A percentile compares a stretch with the other conserved stretches of the same genome.
Evolutionary conservation across 1,139 yeast genomes (phyloP).

Genomic region (Sugiyamaella sp.): DNA sequence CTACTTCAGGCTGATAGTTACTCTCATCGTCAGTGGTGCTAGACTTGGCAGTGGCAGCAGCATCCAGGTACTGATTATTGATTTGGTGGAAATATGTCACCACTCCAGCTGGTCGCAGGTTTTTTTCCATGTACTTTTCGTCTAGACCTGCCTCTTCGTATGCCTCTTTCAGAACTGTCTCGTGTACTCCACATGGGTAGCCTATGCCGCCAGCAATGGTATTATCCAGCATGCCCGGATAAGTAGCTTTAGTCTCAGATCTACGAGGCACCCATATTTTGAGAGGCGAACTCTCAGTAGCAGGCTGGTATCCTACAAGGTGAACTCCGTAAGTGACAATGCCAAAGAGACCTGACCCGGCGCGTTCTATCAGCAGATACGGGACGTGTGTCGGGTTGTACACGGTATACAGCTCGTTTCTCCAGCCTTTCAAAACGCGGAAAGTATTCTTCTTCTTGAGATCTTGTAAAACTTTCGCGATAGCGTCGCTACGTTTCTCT

Average conservation of each 20-base stretch:
- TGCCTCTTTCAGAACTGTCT: conserved; percentile 83
- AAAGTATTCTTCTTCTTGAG: conserved; percentile 50
- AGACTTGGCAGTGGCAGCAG: neutral
- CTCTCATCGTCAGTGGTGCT: conserved; percentile 48
- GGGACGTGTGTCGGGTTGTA: conserved; percentile 58
- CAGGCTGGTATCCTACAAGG: conserved; percentile 67
- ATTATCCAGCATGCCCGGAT: conserved; percentile 89
- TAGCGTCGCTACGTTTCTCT: conserved; percentile 51
- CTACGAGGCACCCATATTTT: conserved; percentile 87
- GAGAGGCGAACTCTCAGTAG: conserved; percentile 47
- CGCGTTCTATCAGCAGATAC: conserved; percentile 74
- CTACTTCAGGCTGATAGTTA: conserved; percentile 85
- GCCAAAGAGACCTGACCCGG: conserved; percentile 80
- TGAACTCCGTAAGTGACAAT: conserved; percentile 91
- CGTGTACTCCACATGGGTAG: conserved; percentile 71
- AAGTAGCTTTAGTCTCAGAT: conserved; percentile 75
- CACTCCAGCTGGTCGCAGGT: conserved; percentile 61
- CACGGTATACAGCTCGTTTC: conserved; percentile 78
- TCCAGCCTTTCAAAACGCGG: conserved; percentile 71
- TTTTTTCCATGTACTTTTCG: conserved; percentile 51
- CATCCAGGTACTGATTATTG: conserved; percentile 24
- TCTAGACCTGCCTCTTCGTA: conserved; percentile 87
- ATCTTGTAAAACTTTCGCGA: conserved; percentile 49
- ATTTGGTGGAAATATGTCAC: conserved; percentile 62
- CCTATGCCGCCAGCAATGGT: conserved; percentile 96